phyloP scores from a whole-genome alignment of 352 stramenopile genomes.

The Pythium angustatum region DNA sequence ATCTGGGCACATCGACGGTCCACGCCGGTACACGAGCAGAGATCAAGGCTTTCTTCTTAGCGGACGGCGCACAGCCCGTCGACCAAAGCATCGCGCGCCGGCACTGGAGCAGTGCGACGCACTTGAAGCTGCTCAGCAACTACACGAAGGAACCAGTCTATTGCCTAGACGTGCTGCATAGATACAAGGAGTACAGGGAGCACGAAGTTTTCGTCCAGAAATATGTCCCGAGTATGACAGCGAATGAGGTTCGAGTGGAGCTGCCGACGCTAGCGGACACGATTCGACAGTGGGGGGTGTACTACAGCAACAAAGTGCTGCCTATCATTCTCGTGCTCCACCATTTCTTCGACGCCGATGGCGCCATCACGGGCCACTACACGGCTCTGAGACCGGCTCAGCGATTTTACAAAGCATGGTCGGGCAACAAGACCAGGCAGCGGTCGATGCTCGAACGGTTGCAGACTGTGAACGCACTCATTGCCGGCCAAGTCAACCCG shows the following conservation, averaged over 20 bases:
- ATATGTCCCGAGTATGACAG: background rate
- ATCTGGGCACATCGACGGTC: background rate
- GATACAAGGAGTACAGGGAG: background rate
- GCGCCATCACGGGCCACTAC: background rate
- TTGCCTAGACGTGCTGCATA: background rate
- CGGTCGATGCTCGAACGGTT: background rate
- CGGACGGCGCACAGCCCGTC: background rate
- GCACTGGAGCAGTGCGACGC: background rate
- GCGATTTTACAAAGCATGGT: background rate
- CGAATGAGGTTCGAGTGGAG: background rate
- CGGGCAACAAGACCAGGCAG: background rate
- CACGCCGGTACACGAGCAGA: background rate
- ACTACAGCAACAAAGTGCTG: background rate
- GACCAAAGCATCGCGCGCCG: background rate
- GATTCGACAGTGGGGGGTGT: background rate
- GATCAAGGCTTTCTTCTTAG: background rate
- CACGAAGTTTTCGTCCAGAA: background rate
- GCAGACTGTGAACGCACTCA: background rate
- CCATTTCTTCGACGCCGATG: background rate
- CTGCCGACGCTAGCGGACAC: background rate
- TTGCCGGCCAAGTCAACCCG: background rate
- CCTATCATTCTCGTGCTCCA: background rate
- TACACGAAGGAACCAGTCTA: background rate
- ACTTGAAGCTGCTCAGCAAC: background rate
- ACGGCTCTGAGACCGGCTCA: background rate